These are phyloP conservation scores for Beverwykella pulmonaria DNA, from an alignment of 495 filamentous ascomycete genomes.

Conservation along the genomic window DNA sequence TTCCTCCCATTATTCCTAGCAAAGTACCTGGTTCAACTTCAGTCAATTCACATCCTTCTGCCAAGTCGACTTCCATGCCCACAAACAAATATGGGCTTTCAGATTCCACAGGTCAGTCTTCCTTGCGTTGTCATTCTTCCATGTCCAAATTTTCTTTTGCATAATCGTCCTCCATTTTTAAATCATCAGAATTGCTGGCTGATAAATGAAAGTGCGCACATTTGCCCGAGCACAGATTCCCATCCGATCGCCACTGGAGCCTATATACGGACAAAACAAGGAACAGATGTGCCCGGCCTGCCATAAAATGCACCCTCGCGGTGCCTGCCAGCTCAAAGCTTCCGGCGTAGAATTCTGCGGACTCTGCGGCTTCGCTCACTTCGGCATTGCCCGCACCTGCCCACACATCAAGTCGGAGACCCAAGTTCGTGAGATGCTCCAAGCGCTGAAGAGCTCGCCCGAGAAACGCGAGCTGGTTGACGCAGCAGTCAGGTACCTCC, in stretches of 20 bases:
- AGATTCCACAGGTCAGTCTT: neutral
- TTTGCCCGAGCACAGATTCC: constrained; percentile 27
- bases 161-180: neutral
- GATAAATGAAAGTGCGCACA: constrained; percentile 22
- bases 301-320: constrained; percentile 53
- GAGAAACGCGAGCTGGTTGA: constrained; percentile 59
- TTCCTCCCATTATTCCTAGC: neutral
- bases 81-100: neutral
- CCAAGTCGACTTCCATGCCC: neutral
- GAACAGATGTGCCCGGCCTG: constrained; percentile 58
- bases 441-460: constrained; percentile 58
- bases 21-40: neutral
- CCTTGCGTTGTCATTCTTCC: neutral
- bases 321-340: constrained; percentile 62
- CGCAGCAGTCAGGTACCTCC: constrained; percentile 58
- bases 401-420: constrained; percentile 61
- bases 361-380: constrained; percentile 71
- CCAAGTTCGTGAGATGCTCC: constrained; percentile 63
- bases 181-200: neutral
- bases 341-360: constrained; percentile 66
- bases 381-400: constrained; percentile 58
- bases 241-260: constrained; percentile 25
- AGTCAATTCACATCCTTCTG: neutral
- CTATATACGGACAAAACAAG: constrained; percentile 10
- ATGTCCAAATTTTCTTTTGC: neutral